A percentile compares a stretch with the other conserved stretches of the same genome.
phyloP scores from a whole-genome alignment of 106 monocot genomes.

The Hemerocallis citrina region DNA sequence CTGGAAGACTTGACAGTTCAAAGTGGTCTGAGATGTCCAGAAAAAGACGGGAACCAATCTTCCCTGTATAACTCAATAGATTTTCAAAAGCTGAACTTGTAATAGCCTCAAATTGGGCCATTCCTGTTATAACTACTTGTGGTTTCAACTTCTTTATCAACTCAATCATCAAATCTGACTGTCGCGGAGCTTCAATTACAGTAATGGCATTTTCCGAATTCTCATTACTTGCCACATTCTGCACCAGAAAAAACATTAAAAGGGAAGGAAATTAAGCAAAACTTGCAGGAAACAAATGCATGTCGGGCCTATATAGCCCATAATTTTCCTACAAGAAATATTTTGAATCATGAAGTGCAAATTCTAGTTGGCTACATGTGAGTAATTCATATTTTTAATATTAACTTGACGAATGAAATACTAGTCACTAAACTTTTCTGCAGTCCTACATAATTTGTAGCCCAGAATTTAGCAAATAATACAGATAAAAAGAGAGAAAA shows the following conservation, averaged over 20 bases:
- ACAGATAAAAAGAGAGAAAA: background rate
- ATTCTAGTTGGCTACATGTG: background rate
- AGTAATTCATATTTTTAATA: background rate
- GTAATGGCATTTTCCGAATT: constrained; percentile 33
- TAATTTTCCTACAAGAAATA: background rate
- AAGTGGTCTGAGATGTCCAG: constrained; percentile 86
- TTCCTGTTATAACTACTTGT: constrained; percentile 91
- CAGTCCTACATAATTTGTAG: too few species aligned
- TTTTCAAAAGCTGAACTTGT: constrained; percentile 92
- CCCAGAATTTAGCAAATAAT: background rate
- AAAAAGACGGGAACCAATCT: constrained; percentile 67
- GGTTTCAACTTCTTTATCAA: constrained; percentile 81
- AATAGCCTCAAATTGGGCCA: constrained; percentile 83
- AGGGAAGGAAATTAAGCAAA: background rate
- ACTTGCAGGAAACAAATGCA: background rate
- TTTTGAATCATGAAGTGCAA: background rate
- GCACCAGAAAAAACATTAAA: constrained; percentile 4
- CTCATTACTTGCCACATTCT: constrained; percentile 26
- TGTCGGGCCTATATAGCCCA: background rate
- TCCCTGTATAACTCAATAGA: constrained; percentile 45
- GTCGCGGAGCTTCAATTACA: constrained; percentile 87
- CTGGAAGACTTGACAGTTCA: constrained; percentile 84
- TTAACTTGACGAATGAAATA: background rate
- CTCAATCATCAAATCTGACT: constrained; percentile 87
- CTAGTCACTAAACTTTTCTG: too few species aligned